These are phyloP conservation scores for Phialocephala subalpina DNA, from an alignment of 2,329 filamentous ascomycete genomes.

Conservation along the genomic window DNA sequence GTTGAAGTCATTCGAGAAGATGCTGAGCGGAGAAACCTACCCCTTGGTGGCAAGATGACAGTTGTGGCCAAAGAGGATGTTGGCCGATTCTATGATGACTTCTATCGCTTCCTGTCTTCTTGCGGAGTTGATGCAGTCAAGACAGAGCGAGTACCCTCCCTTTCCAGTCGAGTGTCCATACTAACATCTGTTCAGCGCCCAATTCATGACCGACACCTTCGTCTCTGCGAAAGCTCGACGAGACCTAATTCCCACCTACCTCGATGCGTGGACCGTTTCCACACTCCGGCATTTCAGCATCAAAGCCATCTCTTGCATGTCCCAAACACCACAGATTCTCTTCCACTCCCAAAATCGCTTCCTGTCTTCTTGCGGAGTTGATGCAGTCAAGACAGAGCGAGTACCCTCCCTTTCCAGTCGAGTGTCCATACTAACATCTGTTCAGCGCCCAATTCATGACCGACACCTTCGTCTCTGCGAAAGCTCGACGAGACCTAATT, in stretches of 20 bases:
- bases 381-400: conserved; percentile 87
- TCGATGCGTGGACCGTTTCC: conserved; percentile 85
- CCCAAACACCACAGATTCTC: conserved; percentile 83
- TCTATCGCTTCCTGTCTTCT: conserved; percentile 81
- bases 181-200: conserved; percentile 54
- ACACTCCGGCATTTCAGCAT: conserved; percentile 80
- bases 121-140: conserved; percentile 88
- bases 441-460: conserved; percentile 79
- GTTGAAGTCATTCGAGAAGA: conserved; percentile 62
- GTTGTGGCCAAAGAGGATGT: conserved; percentile 80
- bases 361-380: conserved; percentile 75
- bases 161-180: neutral
- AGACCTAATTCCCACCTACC: conserved; percentile 76
- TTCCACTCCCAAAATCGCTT: conserved; percentile 86
- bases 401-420: neutral
- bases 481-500: conserved; percentile 75
- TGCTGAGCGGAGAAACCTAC: conserved; percentile 54
- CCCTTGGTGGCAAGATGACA: conserved; percentile 70
- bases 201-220: conserved; percentile 87
- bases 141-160: conserved; percentile 66
- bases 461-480: conserved; percentile 75
- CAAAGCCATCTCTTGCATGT: conserved; percentile 93
- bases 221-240: conserved; percentile 73
- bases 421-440: conserved; percentile 16
- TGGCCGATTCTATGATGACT: conserved; percentile 83